Conservation (phyloP, 2,329 filamentous ascomycete species). For the Fusarium redolens region DNA sequence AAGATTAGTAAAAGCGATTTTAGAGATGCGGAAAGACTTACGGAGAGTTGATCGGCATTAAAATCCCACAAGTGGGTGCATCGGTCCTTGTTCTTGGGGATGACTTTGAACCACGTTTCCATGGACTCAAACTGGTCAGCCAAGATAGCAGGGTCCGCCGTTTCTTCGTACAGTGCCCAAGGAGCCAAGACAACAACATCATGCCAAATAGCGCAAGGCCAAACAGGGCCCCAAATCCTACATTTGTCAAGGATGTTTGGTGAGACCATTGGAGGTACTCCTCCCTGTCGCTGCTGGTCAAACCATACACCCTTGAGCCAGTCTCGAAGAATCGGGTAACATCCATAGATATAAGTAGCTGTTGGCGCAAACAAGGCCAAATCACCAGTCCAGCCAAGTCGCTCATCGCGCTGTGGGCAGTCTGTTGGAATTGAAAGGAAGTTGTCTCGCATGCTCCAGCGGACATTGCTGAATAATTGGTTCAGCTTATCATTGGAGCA, state of each 20-base stretch:
- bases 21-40: background rate
- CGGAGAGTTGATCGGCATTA: conserved; percentile 30
- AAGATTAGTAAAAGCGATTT: background rate
- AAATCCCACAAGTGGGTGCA: conserved; percentile 54
- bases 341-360: conserved; percentile 65
- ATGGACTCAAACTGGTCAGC: conserved; percentile 54
- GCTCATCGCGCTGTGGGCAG: conserved; percentile 67
- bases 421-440: conserved; percentile 69
- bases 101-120: conserved; percentile 52
- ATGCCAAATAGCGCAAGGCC: conserved; percentile 55
- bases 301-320: conserved; percentile 38
- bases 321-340: conserved; percentile 58
- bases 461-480: conserved; percentile 64
- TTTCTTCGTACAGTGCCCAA: conserved; percentile 55
- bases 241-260: conserved; percentile 29
- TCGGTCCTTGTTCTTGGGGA: conserved; percentile 49
- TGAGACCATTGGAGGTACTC: conserved; percentile 38
- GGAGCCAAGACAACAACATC: conserved; percentile 56
- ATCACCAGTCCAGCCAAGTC: conserved; percentile 66
- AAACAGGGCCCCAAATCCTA: conserved; percentile 30
- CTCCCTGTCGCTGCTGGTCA: conserved; percentile 32
- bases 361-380: conserved; percentile 62
- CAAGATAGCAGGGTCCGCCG: conserved; percentile 52
- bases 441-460: conserved; percentile 69
- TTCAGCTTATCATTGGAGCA: conserved; percentile 66